Base-by-base conservation (phyloP, 2,329 filamentous ascomycete genomes). In the Malbranchea zuffiana region DNA sequence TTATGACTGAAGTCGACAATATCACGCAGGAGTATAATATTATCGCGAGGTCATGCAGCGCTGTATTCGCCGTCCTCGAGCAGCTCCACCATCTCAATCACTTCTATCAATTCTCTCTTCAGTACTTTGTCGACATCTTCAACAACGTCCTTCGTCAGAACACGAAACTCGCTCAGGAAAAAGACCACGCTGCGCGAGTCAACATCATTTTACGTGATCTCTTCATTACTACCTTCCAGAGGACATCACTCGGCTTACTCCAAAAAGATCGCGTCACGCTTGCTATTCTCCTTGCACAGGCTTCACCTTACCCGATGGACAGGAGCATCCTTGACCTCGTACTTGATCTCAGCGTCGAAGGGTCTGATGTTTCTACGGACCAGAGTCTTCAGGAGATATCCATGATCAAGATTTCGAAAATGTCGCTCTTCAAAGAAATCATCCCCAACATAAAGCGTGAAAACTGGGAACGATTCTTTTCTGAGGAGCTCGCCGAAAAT, bases 41-140 rank as follows among this genome's bases (percentile, higher is more conserved):
- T 47, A 86, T 98, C 61, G 90, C 90, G 39, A 76, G 80, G 51
- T 88, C 90, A 27, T 98, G 90, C 72, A 95, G 88, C 64, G 87
- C 90, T 38, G 88, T 98, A 27, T 98, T 96, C 58, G 86, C 92
- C 20, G 83, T 98, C 10, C 69, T 98, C 43, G 92, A 98, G 64
- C 88, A 98, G 60, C 74, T 98, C 40, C 88, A 96, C 61, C 92
- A 95, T 56, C 79, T 98, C 58, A 95, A 98, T 60, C 90, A 96
- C 68, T 96, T 96, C 65, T 98, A 98, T 62, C 92, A 96, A 58
- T 98, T 98, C 70, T 98, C 90, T 24, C 72, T 98, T 42, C 87
- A 95, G 60, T 98, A 94, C 64, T 98, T 98, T 65, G 74, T 94
- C 38, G 83, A 95, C 57, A 98, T 98, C 50, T 98, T 98, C 73